These are phyloP conservation scores for Scleromitrula shiraiana DNA, from an alignment of 2,329 filamentous ascomycete species.

Conservation along the genomic window DNA sequence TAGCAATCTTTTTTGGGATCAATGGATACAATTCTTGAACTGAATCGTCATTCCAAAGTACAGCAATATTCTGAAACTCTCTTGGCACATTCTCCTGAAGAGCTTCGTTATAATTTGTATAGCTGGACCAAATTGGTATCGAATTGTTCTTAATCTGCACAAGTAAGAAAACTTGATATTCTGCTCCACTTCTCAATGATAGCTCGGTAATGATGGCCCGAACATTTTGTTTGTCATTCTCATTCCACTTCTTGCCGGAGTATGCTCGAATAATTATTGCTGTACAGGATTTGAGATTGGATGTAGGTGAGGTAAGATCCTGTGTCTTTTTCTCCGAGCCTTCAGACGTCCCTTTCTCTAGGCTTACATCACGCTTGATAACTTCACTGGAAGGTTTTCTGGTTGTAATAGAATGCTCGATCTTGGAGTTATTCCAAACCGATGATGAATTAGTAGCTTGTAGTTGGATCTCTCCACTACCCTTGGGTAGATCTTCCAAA, in stretches of 20 bases:
- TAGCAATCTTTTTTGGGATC: slow-evolving; percentile 45
- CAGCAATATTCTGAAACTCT: slow-evolving; percentile 62
- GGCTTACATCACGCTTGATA: not conserved
- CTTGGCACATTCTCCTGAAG: slow-evolving; percentile 55
- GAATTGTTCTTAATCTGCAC: slow-evolving; percentile 65
- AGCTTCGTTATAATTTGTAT: slow-evolving; percentile 49
- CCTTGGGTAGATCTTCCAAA: not conserved
- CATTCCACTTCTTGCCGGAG: slow-evolving; percentile 65
- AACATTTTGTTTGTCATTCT: slow-evolving; percentile 72
- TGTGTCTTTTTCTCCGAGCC: not conserved
- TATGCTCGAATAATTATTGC: slow-evolving; percentile 71
- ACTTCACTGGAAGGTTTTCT: not conserved
- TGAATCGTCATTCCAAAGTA: slow-evolving; percentile 67
- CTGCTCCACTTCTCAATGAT: slow-evolving; percentile 64
- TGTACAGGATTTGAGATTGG: slow-evolving; percentile 41
- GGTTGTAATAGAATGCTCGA: not conserved
- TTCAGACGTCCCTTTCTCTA: not conserved
- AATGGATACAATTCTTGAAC: slow-evolving; percentile 72
- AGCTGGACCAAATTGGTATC: slow-evolving; percentile 50
- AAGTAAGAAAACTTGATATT: slow-evolving; percentile 74
- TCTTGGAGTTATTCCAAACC: not conserved
- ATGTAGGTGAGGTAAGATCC: not conserved
- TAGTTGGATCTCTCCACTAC: not conserved
- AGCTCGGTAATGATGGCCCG: slow-evolving; percentile 74
- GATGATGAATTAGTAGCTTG: not conserved